A percentile compares a stretch with the other conserved stretches of the same genome.
Conservation (phyloP, 2,329 filamentous ascomycete species). For the Cladosporium sp. region DNA sequence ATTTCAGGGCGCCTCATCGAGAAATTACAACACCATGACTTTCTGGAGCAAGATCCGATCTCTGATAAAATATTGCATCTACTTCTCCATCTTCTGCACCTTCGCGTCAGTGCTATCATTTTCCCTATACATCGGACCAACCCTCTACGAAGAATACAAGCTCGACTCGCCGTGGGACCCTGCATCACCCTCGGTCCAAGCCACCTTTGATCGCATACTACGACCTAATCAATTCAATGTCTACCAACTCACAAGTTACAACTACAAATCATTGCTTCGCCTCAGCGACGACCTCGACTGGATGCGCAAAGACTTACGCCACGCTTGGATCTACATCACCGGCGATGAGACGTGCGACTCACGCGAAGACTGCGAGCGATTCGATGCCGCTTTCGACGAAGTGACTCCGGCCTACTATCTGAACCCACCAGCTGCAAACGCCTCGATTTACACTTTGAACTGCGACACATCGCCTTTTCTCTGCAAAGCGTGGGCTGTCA, state of each 20-base stretch:
- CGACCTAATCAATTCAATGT: background rate
- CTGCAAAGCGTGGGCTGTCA: constrained; percentile 1
- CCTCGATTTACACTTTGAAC: constrained; percentile 13
- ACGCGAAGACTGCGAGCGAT: constrained; percentile 2
- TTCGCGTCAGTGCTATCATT: constrained; percentile 2
- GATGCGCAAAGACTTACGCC: constrained; percentile 11
- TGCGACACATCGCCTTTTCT: constrained; percentile 16
- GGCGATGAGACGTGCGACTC: background rate
- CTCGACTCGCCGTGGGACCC: constrained; percentile 1
- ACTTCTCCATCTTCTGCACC: constrained; percentile 12
- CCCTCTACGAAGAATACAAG: constrained; percentile 17
- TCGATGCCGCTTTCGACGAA: constrained; percentile 12
- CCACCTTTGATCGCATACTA: background rate
- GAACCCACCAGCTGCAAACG: constrained; percentile 11
- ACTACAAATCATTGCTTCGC: constrained; percentile 10
- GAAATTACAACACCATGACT: background rate
- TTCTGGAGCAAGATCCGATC: constrained; percentile 4
- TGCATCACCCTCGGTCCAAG: background rate
- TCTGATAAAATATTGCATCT: background rate
- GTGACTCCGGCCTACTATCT: constrained; percentile 2
- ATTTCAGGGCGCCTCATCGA: background rate
- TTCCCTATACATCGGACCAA: constrained; percentile 11
- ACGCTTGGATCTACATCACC: constrained; percentile 12
- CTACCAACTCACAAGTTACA: constrained; percentile 9
- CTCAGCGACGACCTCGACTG: constrained; percentile 10